A percentile compares a stretch with the other conserved stretches of the same genome.
These are phyloP conservation scores for Nymphaea thermarum DNA, from an alignment of 164 flowering plant genomes.

Conservation along the genomic window DNA sequence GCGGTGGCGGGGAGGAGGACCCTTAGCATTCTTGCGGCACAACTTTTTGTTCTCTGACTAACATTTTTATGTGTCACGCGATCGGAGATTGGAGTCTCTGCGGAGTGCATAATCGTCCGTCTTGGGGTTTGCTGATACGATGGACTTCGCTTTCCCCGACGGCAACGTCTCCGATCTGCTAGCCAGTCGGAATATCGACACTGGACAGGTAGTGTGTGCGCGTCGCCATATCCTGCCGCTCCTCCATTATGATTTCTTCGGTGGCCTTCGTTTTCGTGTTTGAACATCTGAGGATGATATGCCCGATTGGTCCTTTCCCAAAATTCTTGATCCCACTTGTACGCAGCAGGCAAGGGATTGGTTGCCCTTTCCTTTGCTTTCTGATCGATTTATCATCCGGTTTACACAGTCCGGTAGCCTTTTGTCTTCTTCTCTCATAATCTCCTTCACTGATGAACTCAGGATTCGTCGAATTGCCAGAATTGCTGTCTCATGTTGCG, in stretches of 20 bases:
- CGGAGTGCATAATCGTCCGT: too few relatives aligned
- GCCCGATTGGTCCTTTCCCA: not conserved
- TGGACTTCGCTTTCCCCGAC: slow-evolving; percentile 18
- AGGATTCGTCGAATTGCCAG: not conserved
- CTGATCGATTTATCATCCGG: too few relatives aligned
- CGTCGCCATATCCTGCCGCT: not conserved
- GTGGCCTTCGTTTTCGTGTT: not conserved
- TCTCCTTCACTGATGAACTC: not conserved
- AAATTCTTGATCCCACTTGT: not conserved
- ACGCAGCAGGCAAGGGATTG: not conserved
- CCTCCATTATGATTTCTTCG: not conserved
- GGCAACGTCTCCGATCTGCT: slow-evolving; percentile 25
- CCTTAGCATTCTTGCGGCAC: too few relatives aligned
- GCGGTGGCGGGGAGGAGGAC: too few relatives aligned
- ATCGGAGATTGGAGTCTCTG: too few relatives aligned
- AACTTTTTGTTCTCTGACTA: too few relatives aligned
- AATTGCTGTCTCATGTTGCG: not conserved
- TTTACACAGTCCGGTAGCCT: not conserved
- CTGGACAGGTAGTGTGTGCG: slow-evolving; percentile 9
- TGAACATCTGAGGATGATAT: not conserved
- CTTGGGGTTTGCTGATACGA: not conserved
- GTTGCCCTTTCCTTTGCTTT: too few relatives aligned
- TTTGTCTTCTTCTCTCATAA: too few relatives aligned
- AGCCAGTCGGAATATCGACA: slow-evolving; percentile 14
- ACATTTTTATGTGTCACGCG: too few relatives aligned